Conservation (phyloP, 257 asterid genomes). For the Nyctanthes arbortristis region DNA sequence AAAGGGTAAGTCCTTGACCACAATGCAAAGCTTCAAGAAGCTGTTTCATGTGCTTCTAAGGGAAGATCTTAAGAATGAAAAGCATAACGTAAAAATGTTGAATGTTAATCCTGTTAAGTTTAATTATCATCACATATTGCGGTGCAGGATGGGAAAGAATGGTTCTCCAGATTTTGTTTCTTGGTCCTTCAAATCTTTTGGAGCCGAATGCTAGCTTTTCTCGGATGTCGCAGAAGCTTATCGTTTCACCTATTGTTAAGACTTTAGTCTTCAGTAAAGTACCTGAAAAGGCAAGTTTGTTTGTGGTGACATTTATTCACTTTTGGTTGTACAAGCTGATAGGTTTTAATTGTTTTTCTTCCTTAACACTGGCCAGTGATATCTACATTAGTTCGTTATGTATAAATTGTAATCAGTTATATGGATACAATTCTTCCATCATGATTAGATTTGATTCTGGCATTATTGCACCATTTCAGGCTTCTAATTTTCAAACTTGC, state of each 20-base stretch:
- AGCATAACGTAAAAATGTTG: conserved; percentile 1
- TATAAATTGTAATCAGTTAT: neutral
- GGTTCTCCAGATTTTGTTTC: conserved; percentile 97
- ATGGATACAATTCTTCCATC: neutral
- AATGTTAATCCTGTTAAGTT: neutral
- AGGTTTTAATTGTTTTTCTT: neutral
- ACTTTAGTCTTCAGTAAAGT: conserved; percentile 95
- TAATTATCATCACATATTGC: conserved; percentile 7
- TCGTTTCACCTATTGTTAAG: conserved; percentile 93
- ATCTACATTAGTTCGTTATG: neutral
- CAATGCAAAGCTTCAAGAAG: conserved; percentile 2
- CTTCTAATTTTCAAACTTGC: neutral
- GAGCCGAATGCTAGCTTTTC: conserved; percentile 94
- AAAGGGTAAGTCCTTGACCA: conserved; percentile 52
- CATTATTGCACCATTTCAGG: neutral
- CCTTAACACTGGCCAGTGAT: no score
- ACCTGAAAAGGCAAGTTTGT: conserved; percentile 77
- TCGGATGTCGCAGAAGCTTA: conserved; percentile 91
- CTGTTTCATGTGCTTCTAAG: conserved; percentile 5
- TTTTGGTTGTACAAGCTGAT: neutral
- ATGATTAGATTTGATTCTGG: neutral
- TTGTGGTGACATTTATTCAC: neutral
- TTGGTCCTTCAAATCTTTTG: conserved; percentile 93
- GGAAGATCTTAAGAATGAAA: neutral
- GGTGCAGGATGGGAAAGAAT: conserved; percentile 94